phyloP scores from a whole-genome alignment of 2,329 filamentous ascomycete genomes.

The Aureobasidium pullulans region DNA sequence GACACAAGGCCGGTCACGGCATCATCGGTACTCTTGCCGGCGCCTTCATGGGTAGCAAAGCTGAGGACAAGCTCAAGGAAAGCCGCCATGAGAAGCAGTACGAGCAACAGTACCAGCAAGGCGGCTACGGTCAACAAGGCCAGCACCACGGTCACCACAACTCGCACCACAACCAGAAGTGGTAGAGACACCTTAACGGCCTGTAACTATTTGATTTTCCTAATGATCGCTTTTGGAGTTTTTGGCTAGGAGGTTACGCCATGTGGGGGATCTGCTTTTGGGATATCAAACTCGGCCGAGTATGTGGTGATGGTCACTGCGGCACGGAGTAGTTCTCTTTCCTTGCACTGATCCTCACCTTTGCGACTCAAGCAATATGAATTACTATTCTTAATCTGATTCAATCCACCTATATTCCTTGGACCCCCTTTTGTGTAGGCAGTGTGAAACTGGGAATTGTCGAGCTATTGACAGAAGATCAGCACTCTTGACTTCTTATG shows the following conservation, averaged over 20 bases:
- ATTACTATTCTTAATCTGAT: neutral
- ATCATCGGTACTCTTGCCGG: constrained; percentile 52
- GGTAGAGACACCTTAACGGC: neutral
- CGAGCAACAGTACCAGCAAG: neutral
- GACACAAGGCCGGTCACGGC: constrained; percentile 51
- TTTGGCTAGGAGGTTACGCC: neutral
- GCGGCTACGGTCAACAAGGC: neutral
- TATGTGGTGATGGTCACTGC: neutral
- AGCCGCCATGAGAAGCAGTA: constrained; percentile 22
- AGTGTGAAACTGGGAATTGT: neutral
- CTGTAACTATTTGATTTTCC: neutral
- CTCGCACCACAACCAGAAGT: constrained; percentile 19
- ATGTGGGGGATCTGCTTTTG: constrained; percentile 5
- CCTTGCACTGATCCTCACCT: neutral
- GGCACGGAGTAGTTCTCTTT: neutral
- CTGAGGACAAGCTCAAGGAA: constrained; percentile 48
- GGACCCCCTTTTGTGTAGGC: neutral
- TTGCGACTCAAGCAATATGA: constrained; percentile 3
- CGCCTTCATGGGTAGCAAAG: constrained; percentile 48
- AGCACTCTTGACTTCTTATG: neutral
- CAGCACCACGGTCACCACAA: constrained; percentile 23
- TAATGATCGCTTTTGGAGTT: neutral
- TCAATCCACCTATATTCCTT: neutral
- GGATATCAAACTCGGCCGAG: constrained; percentile 4
- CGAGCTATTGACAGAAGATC: neutral